Base-by-base conservation (phyloP, 202 grass and related monocot genomes). In the Thinopyrum obtusiflorum region DNA sequence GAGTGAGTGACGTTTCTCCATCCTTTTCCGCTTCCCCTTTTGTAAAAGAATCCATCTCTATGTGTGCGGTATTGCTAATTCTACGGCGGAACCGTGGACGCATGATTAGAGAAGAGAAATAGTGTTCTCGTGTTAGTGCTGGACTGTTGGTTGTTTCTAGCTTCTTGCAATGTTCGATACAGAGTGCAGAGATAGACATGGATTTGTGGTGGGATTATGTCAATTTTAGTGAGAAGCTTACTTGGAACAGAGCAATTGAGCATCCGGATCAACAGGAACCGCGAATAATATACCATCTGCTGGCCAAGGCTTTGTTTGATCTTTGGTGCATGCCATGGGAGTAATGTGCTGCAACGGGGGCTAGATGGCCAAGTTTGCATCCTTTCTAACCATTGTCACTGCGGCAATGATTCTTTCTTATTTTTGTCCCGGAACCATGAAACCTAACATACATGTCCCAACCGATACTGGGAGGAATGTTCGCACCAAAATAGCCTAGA, bases 1-100 rank as follows among this genome's bases (percentile, higher is more conserved):
- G 95, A 98, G 95, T 95, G 29, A 95, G 95, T 92, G 62, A 25
- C 15, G 17, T 46, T 85, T 49, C 35, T 46, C 51, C 7, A 23
- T 71, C 47, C 28, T 24, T 17, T 18, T 14, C 20, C 17, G 4
- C 55, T 4, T 60, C 25, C 61, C 15, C 13, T 11, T 21, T 21
- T 23, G 5, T 57, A 17, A 0, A 39, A 49, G 36, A 49, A 49
- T 68, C 61, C 28, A 53, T 33, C 40, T 21, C 27, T 68, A 39
- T 27, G 11, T 57, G 47, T 76, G 44, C 20, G 15, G 27, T 11
- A 32, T 74, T 67, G 12, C 9, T 11, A 33, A 11, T 67, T 59
- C 26, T 37, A 49, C 53, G 12, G 49, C 5, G n/a, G 15, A 67
- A 36, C 23, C 7, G 12, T 23, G 2, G 5, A 31, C 20, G 40